phyloP scores from a whole-genome alignment of 768 basidiomycete genomes.

The Kwoniella dejecticola region DNA sequence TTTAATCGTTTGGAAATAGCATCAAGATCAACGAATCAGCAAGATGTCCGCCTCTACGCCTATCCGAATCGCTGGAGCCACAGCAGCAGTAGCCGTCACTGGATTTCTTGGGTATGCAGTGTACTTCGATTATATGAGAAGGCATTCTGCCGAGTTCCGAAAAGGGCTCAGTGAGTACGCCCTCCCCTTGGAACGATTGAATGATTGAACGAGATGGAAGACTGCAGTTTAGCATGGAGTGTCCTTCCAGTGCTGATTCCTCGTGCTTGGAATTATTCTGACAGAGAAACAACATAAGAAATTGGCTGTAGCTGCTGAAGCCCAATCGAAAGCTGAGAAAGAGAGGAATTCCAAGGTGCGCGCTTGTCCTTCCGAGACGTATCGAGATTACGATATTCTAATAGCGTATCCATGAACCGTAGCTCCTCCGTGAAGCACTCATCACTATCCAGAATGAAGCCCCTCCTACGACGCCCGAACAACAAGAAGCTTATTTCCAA shows the following conservation, averaged over 20 bases:
- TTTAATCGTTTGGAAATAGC: no score
- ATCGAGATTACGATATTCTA: no score
- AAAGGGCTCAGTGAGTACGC: conserved; percentile 74
- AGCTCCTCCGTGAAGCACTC: conserved; percentile 38
- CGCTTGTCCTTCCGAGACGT: no score
- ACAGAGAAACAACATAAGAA: conserved; percentile 92
- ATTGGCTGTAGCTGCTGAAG: conserved; percentile 67
- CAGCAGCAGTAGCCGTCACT: conserved; percentile 47
- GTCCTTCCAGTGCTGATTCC: no score
- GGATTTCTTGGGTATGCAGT: conserved; percentile 71
- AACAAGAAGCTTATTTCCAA: conserved; percentile 90
- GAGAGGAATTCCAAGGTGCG: conserved; percentile 58
- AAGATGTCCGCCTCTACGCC: conserved; percentile 16
- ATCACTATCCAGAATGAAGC: conserved; percentile 66
- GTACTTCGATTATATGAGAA: conserved; percentile 93
- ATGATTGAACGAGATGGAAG: not conserved
- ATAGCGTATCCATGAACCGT: not conserved
- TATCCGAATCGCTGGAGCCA: conserved; percentile 39
- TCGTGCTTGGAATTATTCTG: no score
- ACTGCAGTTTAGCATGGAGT: no score
- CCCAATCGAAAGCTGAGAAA: conserved; percentile 52
- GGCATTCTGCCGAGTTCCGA: conserved; percentile 83
- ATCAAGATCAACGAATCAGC: no score
- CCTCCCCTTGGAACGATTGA: not conserved
- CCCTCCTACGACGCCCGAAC: conserved; percentile 68